These are phyloP conservation scores for Mycena filopes DNA, from an alignment of 768 basidiomycete genomes.

Conservation along the genomic window DNA sequence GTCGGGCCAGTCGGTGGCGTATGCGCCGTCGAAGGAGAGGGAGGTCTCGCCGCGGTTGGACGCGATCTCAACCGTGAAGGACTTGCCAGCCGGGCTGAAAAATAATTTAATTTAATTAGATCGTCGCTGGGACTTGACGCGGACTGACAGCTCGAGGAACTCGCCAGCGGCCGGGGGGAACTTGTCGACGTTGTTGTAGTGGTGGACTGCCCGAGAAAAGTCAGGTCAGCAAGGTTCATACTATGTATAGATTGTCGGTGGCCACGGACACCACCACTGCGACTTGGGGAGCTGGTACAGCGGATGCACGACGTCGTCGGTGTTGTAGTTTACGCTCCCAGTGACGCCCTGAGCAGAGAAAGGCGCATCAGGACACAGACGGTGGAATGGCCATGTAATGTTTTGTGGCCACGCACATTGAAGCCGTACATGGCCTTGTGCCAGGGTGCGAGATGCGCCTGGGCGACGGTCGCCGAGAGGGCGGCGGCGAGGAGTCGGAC, in stretches of 20 bases:
- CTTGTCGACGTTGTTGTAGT: conserved; percentile 48
- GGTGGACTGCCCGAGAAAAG: conserved; percentile 45
- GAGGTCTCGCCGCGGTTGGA: conserved; percentile 60
- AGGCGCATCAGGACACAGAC: background rate
- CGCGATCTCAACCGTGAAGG: conserved; percentile 60
- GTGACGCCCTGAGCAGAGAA: conserved; percentile 43
- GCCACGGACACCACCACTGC: conserved; percentile 59
- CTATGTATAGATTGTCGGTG: background rate
- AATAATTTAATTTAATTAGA: conserved; percentile 2
- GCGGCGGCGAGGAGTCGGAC: conserved; percentile 24
- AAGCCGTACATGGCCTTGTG: conserved; percentile 58
- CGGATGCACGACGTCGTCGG: conserved; percentile 50
- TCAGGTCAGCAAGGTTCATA: too few relatives aligned
- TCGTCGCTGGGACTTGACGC: too few relatives aligned
- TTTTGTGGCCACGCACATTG: conserved; percentile 42
- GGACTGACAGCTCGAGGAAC: conserved; percentile 55
- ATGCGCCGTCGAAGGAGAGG: conserved; percentile 52
- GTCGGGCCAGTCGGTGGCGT: conserved; percentile 57
- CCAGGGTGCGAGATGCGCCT: conserved; percentile 56
- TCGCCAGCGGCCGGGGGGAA: conserved; percentile 55
- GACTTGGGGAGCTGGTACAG: conserved; percentile 53
- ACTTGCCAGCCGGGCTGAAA: conserved; percentile 55
- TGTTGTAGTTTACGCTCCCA: conserved; percentile 49
- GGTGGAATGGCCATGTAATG: too few relatives aligned
- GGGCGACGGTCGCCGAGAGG: conserved; percentile 31